Percentiles rank a stretch among this genome's conserved stretches.
Conservation (phyloP, 208 protist genomes). For the Wallacemonas sp. region DNA sequence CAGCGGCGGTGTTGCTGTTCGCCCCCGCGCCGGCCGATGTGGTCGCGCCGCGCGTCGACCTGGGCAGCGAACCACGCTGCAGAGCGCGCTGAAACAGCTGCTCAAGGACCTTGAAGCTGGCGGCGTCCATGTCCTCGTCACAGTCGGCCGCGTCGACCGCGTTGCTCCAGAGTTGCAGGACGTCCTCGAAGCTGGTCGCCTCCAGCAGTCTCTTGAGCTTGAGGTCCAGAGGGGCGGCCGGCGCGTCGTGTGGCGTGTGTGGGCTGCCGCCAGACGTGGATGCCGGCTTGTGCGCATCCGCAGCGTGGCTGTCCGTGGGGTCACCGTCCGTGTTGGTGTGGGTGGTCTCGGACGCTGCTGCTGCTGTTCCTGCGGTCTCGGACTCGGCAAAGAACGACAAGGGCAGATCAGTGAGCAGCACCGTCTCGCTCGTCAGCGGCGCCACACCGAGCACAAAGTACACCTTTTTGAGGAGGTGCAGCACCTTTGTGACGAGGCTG, state of each 20-base stretch:
- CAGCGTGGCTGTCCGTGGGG: neutral
- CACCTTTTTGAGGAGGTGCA: slow-evolving; percentile 49
- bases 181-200: slow-evolving; percentile 43
- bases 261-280: neutral
- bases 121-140: slow-evolving; percentile 66
- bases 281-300: neutral
- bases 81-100: slow-evolving; percentile 43
- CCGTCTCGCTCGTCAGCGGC: slow-evolving; percentile 60
- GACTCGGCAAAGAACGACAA: slow-evolving; percentile 39
- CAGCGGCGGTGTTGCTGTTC: too few relatives aligned
- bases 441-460: slow-evolving; percentile 50
- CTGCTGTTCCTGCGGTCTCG: slow-evolving; percentile 1
- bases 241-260: neutral
- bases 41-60: slow-evolving; percentile 34
- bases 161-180: slow-evolving; percentile 59
- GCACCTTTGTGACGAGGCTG: slow-evolving; percentile 31
- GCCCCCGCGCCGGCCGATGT: too few relatives aligned
- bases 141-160: slow-evolving; percentile 44
- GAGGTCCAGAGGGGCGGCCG: neutral
- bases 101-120: slow-evolving; percentile 65
- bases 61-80: slow-evolving; percentile 32
- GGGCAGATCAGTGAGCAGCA: slow-evolving; percentile 66
- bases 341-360: too few relatives aligned
- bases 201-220: slow-evolving; percentile 18
- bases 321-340: too few relatives aligned